Evolutionary conservation across 495 filamentous ascomycete genomes (phyloP), one percentile per base, ranked within the genome.

Genomic region (Penicillium coffeae): DNA sequence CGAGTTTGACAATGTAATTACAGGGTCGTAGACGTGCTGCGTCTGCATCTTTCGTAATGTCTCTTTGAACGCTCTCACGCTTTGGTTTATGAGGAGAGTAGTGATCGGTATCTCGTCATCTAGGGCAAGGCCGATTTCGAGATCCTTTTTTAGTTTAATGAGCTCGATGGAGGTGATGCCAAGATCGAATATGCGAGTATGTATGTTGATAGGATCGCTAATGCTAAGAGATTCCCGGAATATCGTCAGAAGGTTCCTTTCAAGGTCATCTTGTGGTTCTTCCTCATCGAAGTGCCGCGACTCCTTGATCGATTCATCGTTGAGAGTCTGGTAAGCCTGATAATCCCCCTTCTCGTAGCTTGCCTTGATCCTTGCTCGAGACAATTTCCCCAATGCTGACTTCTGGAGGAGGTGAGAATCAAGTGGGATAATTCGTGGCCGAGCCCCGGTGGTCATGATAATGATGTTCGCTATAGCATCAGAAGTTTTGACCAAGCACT

Each of bases 341-440:
- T 42, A 56, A 0, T 45, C 32, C 10, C 55, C 55, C 0, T 35
- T 32, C 13, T 49, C 43, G 3, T 48, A 43, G 2, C 46, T 38
- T 7, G 22, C 16, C 21, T 55, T 56, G 14, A 78, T 51, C 41
- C 73, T 76, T 6, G 59, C 37, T 0, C 69, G 63, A 6, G 76
- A 77, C 3, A 81, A 35, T 55, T 81, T 81, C 6, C 76, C 77
- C 12, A 80, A 60, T 0, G 75, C 54, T 6, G 69, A 62, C 25
- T 54, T 54, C 4, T 46, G 53, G 35, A 57, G 21, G 2, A 44
- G 16, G 34, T 20, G 22, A 3, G 20, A 10, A 44, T 36, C 33
- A 15, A 64, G 16, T 1, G 61, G 61, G 1, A 64, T 13, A 3
- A 59, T 33, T 14, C 27, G 19, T 8, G 61, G 58, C 7, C 52